Evolutionary conservation across 371 early-diverging fungal species (phyloP), one percentile per base, ranked within the genome.

Genomic region (Haplosporangium sp.): DNA sequence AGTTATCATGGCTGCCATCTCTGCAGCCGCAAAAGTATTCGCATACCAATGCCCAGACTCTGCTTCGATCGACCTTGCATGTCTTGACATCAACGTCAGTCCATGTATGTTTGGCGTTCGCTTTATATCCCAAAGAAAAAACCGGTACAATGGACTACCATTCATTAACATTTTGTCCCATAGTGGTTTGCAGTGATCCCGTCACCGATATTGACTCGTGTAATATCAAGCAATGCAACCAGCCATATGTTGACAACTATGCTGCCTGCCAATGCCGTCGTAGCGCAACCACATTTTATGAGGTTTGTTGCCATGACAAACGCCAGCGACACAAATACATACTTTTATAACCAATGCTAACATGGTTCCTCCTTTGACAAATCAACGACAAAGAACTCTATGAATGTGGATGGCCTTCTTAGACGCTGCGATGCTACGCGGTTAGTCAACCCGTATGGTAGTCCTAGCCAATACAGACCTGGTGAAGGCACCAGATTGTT

Each of bases 201-300:
- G 61, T 48, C n/a, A 42, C 47, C 47, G 61, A 67, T 56, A 53
- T 7, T 14, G 48, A 53, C 1, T 47, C 1, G 8, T 67, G 68
- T 42, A 67, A 69, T 57, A 58, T 56, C 57, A 69, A 52, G 21
- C 69, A 69, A 57, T 69, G 62, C 62, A 69, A 42, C 57, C 69
- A 69, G 21, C 4, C 5, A 0, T 69, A 69, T 45, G 45, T 69
- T 21, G 56, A 69, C 57, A 37, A 69, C 46, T 69, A 62, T 20
- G 40, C 69, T 38, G 52, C 42, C n/a, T 69, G 69, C 38, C 62
- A 69, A 46, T 69, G 69, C 52, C 62, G 58, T 50, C 50, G 46
- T 11, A 57, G 29, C 21, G 55, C 52, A 12, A 61, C 37, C 14
- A 16, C 47, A 48, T 69, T 69, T 38, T 69, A 62, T 42, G 57